These are phyloP conservation scores for Solanum appendiculatum DNA, from an alignment of 257 asterid genomes.

Conservation along the genomic window DNA sequence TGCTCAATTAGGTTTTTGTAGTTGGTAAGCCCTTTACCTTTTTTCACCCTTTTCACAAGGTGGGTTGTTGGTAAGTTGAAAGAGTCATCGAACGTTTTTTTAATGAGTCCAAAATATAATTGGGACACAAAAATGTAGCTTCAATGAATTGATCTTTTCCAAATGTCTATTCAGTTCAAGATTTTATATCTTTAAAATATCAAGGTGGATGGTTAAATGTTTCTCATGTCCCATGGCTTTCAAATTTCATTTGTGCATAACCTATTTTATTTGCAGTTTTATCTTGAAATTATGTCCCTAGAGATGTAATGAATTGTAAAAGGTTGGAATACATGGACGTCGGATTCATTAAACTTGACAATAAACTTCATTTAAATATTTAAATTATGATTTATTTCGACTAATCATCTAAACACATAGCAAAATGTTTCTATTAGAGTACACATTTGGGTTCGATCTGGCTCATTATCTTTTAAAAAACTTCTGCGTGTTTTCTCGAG, in stretches of 20 bases:
- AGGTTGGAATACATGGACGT: no score
- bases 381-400: not conserved
- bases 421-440: not conserved
- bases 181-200: not conserved
- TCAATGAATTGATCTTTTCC: not conserved
- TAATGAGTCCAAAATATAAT: not conserved
- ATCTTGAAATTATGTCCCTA: not conserved
- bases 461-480: not conserved
- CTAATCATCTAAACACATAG: not conserved
- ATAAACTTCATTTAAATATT: not conserved
- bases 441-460: not conserved
- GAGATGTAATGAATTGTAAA: not conserved
- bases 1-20: not conserved
- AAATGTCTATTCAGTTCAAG: not conserved
- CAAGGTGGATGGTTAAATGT: not conserved
- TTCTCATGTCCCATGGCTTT: not conserved
- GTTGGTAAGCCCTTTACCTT: not conserved
- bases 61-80: not conserved
- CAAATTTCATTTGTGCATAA: not conserved
- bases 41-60: not conserved
- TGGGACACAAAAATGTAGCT: not conserved
- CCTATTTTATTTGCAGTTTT: not conserved
- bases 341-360: not conserved
- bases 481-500: not conserved
- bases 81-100: not conserved